phyloP scores from a whole-genome alignment of 2,329 filamentous ascomycete genomes.

The Pezicula radicicola region DNA sequence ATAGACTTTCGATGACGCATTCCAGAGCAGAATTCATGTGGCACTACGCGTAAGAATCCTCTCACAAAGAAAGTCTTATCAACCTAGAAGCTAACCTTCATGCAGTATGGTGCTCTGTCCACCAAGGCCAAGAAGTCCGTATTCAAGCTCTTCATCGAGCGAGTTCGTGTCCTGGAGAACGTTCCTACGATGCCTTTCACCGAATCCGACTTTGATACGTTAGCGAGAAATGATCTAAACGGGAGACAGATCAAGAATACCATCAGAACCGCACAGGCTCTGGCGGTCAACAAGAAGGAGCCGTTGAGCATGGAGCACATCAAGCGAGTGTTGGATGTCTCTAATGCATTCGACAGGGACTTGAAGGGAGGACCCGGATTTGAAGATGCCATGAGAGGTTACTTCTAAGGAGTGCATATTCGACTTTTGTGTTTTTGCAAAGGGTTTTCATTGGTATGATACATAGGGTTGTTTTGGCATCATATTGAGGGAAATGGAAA shows the following conservation, averaged over 20 bases:
- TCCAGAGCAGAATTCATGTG: constrained; percentile 84
- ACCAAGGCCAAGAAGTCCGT: constrained; percentile 72
- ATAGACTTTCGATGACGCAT: constrained; percentile 83
- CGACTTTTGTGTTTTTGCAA: neutral
- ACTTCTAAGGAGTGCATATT: constrained; percentile 38
- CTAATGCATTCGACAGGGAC: constrained; percentile 79
- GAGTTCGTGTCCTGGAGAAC: constrained; percentile 64
- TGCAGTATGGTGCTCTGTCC: constrained; percentile 67
- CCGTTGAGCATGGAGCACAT: constrained; percentile 77
- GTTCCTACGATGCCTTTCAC: constrained; percentile 58
- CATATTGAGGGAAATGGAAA: neutral
- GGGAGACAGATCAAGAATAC: constrained; percentile 84
- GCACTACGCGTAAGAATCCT: constrained; percentile 51
- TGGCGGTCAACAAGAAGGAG: constrained; percentile 73
- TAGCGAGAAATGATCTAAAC: constrained; percentile 68
- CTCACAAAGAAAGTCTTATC: too few relatives aligned
- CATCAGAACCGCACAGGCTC: constrained; percentile 76
- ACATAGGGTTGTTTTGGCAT: neutral
- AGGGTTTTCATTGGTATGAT: neutral
- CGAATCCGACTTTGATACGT: constrained; percentile 62
- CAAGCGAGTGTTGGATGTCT: constrained; percentile 77
- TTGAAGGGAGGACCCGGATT: constrained; percentile 79
- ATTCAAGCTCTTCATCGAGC: constrained; percentile 80
- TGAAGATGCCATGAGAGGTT: constrained; percentile 80
- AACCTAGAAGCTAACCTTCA: neutral